Conservation (phyloP, 768 basidiomycete genomes). For the Tricholoma bakamatsutake region DNA sequence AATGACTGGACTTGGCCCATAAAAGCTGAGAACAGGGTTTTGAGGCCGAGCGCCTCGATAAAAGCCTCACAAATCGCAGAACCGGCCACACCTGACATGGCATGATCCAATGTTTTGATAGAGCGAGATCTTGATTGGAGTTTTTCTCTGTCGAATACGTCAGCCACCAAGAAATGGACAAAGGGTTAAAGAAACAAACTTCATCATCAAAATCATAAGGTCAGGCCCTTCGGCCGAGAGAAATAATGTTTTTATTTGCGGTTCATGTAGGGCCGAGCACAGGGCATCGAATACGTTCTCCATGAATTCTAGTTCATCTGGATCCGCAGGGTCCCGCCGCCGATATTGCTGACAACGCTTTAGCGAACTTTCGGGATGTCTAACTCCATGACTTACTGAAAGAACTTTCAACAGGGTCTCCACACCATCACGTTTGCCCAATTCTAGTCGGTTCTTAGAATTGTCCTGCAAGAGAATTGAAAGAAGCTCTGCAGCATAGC, state of each 20-base stretch:
- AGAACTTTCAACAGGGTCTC: slow-evolving; percentile 71
- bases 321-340: slow-evolving; percentile 72
- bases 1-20: slow-evolving; percentile 78
- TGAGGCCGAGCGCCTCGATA: slow-evolving; percentile 82
- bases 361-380: slow-evolving; percentile 6
- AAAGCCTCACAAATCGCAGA: slow-evolving; percentile 74
- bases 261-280: slow-evolving; percentile 80
- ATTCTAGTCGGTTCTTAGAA: slow-evolving; percentile 56
- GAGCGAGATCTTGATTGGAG: slow-evolving; percentile 72
- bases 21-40: slow-evolving; percentile 83
- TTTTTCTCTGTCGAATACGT: slow-evolving; percentile 56
- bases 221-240: slow-evolving; percentile 91
- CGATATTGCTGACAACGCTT: slow-evolving; percentile 68
- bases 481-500: slow-evolving; percentile 91
- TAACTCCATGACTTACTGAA: slow-evolving; percentile 51
- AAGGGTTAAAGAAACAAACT: slow-evolving; percentile 41
- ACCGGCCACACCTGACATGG: slow-evolving; percentile 74
- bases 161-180: slow-evolving; percentile 5
- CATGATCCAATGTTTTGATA: slow-evolving; percentile 89
- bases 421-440: slow-evolving; percentile 73
- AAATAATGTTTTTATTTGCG: slow-evolving; percentile 75
- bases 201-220: slow-evolving; percentile 98
- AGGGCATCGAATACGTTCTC: slow-evolving; percentile 91
- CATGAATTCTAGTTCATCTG: slow-evolving; percentile 96
- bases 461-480: slow-evolving; percentile 84